Evolutionary conservation across 2,329 filamentous ascomycete genomes (phyloP).

Genomic region (Cercospora zeina): DNA sequence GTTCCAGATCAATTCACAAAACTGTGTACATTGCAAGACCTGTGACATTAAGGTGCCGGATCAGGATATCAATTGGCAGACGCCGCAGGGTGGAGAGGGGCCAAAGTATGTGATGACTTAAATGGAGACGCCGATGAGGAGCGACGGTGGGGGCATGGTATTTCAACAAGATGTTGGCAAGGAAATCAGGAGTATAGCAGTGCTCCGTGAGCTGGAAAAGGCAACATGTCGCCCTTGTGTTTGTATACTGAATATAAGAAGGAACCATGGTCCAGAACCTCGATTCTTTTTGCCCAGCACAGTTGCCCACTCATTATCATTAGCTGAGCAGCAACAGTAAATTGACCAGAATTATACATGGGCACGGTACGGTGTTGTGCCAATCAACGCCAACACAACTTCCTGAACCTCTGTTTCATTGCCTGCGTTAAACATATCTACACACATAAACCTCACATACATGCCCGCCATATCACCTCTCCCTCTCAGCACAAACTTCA

Average conservation of each 20-base stretch:
- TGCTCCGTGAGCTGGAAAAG: too few relatives aligned
- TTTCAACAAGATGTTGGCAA: background rate
- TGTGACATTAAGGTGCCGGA: slow-evolving; percentile 97
- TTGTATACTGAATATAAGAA: too few relatives aligned
- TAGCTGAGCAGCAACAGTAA: too few relatives aligned
- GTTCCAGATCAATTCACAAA: slow-evolving; percentile 97
- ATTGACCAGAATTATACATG: too few relatives aligned
- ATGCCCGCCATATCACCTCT: background rate
- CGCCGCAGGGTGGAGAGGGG: slow-evolving; percentile 80
- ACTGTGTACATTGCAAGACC: slow-evolving; percentile 99
- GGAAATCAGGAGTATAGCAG: background rate
- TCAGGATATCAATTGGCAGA: slow-evolving; percentile 94
- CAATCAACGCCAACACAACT: too few relatives aligned
- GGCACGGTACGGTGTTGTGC: too few relatives aligned
- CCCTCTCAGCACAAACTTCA: background rate
- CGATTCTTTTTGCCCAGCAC: too few relatives aligned
- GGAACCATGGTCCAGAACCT: too few relatives aligned
- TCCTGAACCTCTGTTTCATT: background rate
- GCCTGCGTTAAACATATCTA: background rate
- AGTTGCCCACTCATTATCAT: too few relatives aligned
- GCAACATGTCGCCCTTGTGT: too few relatives aligned
- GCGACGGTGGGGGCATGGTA: background rate
- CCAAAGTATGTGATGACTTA: slow-evolving; percentile 64
- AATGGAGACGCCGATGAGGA: background rate
- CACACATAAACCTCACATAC: background rate